Base-by-base conservation (phyloP, 2,329 filamentous ascomycete genomes). In the Colletotrichum plurivorum region DNA sequence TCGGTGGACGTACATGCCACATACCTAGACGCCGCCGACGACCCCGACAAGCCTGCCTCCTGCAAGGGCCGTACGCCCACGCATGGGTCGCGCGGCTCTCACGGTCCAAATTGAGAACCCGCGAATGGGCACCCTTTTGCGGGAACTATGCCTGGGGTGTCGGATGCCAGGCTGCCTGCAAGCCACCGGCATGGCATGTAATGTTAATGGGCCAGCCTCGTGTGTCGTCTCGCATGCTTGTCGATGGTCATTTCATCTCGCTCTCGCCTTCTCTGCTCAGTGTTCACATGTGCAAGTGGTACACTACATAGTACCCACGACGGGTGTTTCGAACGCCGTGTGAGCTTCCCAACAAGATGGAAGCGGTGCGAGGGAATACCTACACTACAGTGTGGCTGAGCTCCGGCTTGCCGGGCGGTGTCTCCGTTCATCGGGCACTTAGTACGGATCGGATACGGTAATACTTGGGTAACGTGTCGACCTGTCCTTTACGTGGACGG, bases 321-420 rank as follows among this genome's bases (percentile, higher is more conserved):
- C 46, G 13, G n/a, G n/a, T 36, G 53, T 54, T 54, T 58, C 57
- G 58, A 59, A 16, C 45, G 12, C 53, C 31, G 39, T 51, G 20
- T 53, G 51, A 39, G 27, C 51, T 65, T 45, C 31, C 52, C 52
- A 49, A 63, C 39, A 57, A 59, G 58, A 25, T 25, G 22, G 22
- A 63, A 53, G 52, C 57, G 45, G 46, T 58, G 53, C 25, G 51
- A 64, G 39, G 43, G 49, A 41, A 53, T 36, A 36, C 8, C 31
- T 43, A 55, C 18, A 52, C 58, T 68, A 59, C 63, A 70, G 57
- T 54, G 64, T 68, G 67, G 67, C 67, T 70, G 67, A 68, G 67
- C 67, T 63, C 46, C 53, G 64, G 63, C 31, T 36, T 63, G 57
- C 64, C 51, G 62, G 63, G 43, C 62, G 67, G 62, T 66, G 51